A percentile compares a stretch with the other conserved stretches of the same genome.
Evolutionary conservation across 192 early-diverging fungal genomes (phyloP).

Genomic region (Chytriomyces sp.): DNA sequence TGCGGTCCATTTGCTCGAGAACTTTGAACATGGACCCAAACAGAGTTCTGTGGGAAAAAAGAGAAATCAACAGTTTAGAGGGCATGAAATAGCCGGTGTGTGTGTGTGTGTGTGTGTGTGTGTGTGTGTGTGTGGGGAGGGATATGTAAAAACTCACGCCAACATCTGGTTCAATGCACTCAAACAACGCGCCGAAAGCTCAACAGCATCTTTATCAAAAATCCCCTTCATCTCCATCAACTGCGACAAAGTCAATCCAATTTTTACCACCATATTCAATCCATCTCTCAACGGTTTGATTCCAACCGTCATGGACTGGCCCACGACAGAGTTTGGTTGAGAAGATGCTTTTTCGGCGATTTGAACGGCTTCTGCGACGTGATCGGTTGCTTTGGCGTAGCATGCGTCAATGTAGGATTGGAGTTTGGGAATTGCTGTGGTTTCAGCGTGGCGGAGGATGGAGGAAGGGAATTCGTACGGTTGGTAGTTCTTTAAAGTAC

Average conservation of each 20-base stretch:
- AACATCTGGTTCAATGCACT: conserved; percentile 26
- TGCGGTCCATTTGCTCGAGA: conserved; percentile 46
- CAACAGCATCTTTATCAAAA: conserved; percentile 42
- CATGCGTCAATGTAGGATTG: conserved; percentile 40
- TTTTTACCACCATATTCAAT: conserved; percentile 39
- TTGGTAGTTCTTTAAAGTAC: conserved; percentile 29
- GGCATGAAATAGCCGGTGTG: neutral
- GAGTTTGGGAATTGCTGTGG: conserved; percentile 28
- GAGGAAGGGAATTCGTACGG: conserved; percentile 41
- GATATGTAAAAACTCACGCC: conserved; percentile 28
- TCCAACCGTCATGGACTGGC: conserved; percentile 27
- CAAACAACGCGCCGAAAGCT: conserved; percentile 31
- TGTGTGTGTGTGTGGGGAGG: too few relatives aligned
- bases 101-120: too few relatives aligned
- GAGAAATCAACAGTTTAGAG: neutral
- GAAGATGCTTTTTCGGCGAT: conserved; percentile 4
- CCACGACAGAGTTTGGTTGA: conserved; percentile 11
- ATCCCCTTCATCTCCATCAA: conserved; percentile 42
- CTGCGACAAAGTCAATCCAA: conserved; percentile 40
- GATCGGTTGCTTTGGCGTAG: conserved; percentile 22
- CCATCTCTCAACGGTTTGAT: conserved; percentile 42
- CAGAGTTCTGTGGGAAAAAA: conserved; percentile 20
- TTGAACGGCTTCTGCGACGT: conserved; percentile 34
- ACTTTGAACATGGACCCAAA: conserved; percentile 43
- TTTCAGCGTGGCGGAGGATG: conserved; percentile 40